These are phyloP conservation scores for Dichomitus squalens DNA, from an alignment of 1,284 basidiomycete genomes.

Conservation along the genomic window DNA sequence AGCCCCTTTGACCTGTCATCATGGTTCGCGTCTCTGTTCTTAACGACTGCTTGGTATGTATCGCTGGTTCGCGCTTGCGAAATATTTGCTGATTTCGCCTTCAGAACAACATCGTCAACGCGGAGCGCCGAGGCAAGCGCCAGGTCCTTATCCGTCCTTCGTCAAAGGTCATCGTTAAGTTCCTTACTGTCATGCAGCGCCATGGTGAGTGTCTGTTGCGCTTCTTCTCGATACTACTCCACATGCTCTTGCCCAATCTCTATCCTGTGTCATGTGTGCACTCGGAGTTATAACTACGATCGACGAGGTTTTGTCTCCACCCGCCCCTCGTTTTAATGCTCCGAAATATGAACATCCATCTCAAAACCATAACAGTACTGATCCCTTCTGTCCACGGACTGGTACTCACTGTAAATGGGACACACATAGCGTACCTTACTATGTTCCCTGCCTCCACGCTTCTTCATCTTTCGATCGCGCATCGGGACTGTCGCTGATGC, in stretches of 20 bases:
- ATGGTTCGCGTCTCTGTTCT: conserved; percentile 89
- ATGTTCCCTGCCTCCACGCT: conserved; percentile 24
- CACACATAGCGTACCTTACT: conserved; percentile 29
- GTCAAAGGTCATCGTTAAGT: conserved; percentile 96
- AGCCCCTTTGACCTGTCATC: conserved; percentile 34
- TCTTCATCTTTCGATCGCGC: conserved; percentile 2
- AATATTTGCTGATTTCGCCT: neutral
- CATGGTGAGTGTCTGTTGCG: conserved; percentile 71
- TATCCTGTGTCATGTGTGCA: conserved; percentile 4
- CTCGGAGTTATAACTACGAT: conserved; percentile 78
- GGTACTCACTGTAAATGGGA: conserved; percentile 60
- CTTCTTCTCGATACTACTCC: conserved; percentile 4
- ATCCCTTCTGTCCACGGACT: conserved; percentile 39
- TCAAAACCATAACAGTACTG: conserved; percentile 53
- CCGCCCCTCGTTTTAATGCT: conserved; percentile 72
- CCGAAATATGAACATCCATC: conserved; percentile 58
- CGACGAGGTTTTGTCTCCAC: conserved; percentile 56
- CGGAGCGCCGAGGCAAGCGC: conserved; percentile 96
- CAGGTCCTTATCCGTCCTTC: conserved; percentile 96
- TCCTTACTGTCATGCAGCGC: conserved; percentile 96
- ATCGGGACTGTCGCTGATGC: conserved; percentile 21
- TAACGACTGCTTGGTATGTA: conserved; percentile 80
- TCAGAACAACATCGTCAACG: conserved; percentile 96
- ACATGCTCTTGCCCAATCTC: conserved; percentile 11
- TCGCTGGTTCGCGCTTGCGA: no score